A percentile compares a stretch with the other conserved stretches of the same genome.
These are phyloP conservation scores for Porodaedalea pini DNA, from an alignment of 1,284 basidiomycete genomes.

Conservation along the genomic window DNA sequence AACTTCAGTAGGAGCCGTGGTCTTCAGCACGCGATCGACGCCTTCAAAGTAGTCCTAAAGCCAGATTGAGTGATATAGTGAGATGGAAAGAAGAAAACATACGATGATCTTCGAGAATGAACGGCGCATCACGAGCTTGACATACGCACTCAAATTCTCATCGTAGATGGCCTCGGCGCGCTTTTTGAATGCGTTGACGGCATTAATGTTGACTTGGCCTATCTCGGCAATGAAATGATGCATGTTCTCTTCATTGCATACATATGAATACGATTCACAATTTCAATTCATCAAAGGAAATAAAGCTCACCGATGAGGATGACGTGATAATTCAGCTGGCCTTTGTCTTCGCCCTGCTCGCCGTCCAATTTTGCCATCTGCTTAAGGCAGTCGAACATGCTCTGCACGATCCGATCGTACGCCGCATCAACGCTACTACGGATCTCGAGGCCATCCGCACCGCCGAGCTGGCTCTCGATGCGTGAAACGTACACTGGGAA, in stretches of 20 bases:
- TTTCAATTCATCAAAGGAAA: not conserved
- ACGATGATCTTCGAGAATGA: conserved; percentile 89
- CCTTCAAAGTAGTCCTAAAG: conserved; percentile 91
- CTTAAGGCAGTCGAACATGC: conserved; percentile 90
- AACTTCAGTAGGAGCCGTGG: conserved; percentile 79
- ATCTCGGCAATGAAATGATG: conserved; percentile 87
- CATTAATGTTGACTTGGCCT: conserved; percentile 62
- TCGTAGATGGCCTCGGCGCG: conserved; percentile 83
- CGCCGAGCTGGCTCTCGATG: conserved; percentile 84
- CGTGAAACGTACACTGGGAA: conserved; percentile 88
- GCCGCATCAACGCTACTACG: conserved; percentile 75
- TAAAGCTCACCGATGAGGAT: conserved; percentile 81
- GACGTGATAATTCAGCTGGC: conserved; percentile 94
- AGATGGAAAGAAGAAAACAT: conserved; percentile 30
- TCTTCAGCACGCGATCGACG: conserved; percentile 80
- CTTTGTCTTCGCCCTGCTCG: conserved; percentile 86
- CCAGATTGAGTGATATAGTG: conserved; percentile 1
- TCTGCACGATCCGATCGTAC: conserved; percentile 84
- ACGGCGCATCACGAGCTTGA: conserved; percentile 82
- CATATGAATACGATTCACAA: not conserved
- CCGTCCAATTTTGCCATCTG: conserved; percentile 93
- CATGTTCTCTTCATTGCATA: conserved; percentile 79
- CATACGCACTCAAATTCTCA: conserved; percentile 83
- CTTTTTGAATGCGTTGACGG: conserved; percentile 65
- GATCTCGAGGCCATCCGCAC: conserved; percentile 73